Base-by-base conservation (phyloP, 164 flowering plant species). In the Vitis rotundifolia region DNA sequence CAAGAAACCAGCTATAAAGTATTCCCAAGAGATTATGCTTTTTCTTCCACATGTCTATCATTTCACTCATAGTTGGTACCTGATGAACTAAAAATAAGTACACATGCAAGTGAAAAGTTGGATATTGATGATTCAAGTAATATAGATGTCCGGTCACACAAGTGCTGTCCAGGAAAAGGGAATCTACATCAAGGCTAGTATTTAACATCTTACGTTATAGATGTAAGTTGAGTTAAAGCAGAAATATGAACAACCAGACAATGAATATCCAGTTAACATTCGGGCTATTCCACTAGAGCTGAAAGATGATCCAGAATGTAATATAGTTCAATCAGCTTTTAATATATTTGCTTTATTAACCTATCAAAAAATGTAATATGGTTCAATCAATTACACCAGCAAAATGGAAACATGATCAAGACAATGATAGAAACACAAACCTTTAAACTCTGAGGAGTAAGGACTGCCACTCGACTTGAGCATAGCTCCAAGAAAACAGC, bases 401-500 rank as follows among this genome's bases (percentile, higher is more conserved):
- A 48, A 22, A 26, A 11, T 11, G 13, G 31, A 12, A 59, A 28
- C 56, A n/a, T 1, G 64, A 9, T 8, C 50, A 19, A 31, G 9
- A 50, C 9, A 51, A 60, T 19, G n/a, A 57, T 50, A 3, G 19
- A 16, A 9, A 55, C 16, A 56, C 73, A n/a, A 19, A 88, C 97
- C 92, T 92, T 79, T 11, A 89, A 54, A 78, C 82, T 83, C 69
- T 84, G 92, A 67, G 90, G 92, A 8, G 82, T 78, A 75, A 94
- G 89, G 53, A 89, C 73, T 37, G 87, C 79, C 63, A 87, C 84
- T 55, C 97, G 89, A 70, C 84, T 81, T 5, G 97, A 55, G 74
- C 98, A 92, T 59, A 94, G 70, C 82, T 94, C 98, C 86, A 94
- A 75, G 78, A 92, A 94, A 19, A 94, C 98, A 74, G 85, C 95